phyloP scores from a whole-genome alignment of 352 stramenopile genomes.

The Phytophthora hibernalis region DNA sequence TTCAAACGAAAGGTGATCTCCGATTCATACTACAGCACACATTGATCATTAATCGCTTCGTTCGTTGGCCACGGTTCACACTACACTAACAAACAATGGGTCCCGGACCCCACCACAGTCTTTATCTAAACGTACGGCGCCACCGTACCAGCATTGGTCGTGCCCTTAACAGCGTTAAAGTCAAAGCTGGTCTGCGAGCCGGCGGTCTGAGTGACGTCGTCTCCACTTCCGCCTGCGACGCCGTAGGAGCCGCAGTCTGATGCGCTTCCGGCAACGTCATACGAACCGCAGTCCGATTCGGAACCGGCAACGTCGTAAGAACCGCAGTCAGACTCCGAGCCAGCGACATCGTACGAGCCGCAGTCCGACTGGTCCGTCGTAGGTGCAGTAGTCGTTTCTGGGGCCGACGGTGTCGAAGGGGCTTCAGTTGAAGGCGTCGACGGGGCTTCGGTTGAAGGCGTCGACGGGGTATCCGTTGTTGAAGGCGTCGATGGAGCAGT shows the following conservation, averaged over 20 bases:
- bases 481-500: slow-evolving; percentile 4
- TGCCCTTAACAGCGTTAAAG: slow-evolving; percentile 22
- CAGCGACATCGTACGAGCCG: slow-evolving; percentile 20
- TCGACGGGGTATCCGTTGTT: neutral
- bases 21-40: slow-evolving; percentile 6
- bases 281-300: slow-evolving; percentile 23
- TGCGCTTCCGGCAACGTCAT: slow-evolving; percentile 5
- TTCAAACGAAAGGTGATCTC: neutral
- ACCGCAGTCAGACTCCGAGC: slow-evolving; percentile 12
- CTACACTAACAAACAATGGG: slow-evolving; percentile 12
- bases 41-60: slow-evolving; percentile 11
- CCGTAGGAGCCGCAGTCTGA: slow-evolving; percentile 22
- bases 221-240: slow-evolving; percentile 9
- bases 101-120: neutral
- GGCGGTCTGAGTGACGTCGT: slow-evolving; percentile 6
- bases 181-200: slow-evolving; percentile 28
- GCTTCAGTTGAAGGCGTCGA: neutral
- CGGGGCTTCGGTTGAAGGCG: neutral
- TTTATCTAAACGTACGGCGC: slow-evolving; percentile 17
- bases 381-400: neutral
- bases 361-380: slow-evolving; percentile 14
- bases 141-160: slow-evolving; percentile 19
- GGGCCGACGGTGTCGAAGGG: neutral
- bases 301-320: slow-evolving; percentile 16
- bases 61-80: slow-evolving; percentile 7